phyloP scores from a whole-genome alignment of 345 rosid genomes.

The Pseudoturritis turrita region DNA sequence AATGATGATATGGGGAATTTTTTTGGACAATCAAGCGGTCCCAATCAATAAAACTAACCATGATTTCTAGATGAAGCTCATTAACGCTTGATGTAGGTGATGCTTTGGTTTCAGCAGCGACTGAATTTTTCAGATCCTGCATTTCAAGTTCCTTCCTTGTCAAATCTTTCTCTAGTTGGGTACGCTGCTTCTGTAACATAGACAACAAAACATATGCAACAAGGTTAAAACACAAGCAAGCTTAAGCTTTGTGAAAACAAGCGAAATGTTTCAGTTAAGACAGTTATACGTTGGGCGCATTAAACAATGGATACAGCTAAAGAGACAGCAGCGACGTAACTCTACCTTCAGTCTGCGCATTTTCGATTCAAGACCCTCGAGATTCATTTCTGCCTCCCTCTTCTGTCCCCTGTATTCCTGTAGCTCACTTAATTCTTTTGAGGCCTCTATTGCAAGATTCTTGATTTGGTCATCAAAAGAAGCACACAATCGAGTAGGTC shows the following conservation, averaged over 20 bases:
- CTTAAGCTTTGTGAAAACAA: background rate
- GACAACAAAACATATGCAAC: background rate
- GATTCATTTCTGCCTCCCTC: slow-evolving; percentile 42
- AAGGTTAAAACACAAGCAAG: background rate
- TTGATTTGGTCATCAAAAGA: slow-evolving; percentile 72
- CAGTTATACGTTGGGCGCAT: background rate
- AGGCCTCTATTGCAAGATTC: slow-evolving; percentile 47
- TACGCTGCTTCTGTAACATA: slow-evolving; percentile 46
- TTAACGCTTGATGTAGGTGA: slow-evolving; percentile 52
- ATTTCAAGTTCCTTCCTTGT: slow-evolving; percentile 46
- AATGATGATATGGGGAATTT: background rate
- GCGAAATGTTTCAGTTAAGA: background rate
- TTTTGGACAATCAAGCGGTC: background rate
- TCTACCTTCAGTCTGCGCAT: slow-evolving; percentile 50
- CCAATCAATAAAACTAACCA: slow-evolving; percentile 38
- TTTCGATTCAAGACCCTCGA: slow-evolving; percentile 40
- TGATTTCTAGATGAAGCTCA: slow-evolving; percentile 69
- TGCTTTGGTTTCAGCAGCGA: slow-evolving; percentile 40
- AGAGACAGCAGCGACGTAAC: background rate
- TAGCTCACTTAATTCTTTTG: slow-evolving; percentile 33
- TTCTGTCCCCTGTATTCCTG: slow-evolving; percentile 46
- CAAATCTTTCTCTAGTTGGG: slow-evolving; percentile 41
- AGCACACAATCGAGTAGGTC: slow-evolving; percentile 63
- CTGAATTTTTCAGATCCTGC: slow-evolving; percentile 55
- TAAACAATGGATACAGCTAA: background rate